Evolutionary conservation across 1,139 yeast species (phyloP).

Genomic region (Lodderomyces oxycetoniae): DNA sequence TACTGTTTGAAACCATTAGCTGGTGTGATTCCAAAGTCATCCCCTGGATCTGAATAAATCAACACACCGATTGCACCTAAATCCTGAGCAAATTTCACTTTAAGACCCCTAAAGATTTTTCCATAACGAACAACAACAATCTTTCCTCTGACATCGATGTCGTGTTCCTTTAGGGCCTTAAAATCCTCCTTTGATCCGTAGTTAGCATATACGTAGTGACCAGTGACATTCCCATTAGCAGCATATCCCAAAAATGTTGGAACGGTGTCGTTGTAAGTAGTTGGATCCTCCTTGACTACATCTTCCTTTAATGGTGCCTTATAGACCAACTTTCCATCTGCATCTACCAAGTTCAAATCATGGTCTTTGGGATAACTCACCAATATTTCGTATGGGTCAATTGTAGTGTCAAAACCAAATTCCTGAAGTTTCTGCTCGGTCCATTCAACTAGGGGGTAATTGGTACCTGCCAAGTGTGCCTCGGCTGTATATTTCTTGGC

Average conservation of each 20-base stretch:
- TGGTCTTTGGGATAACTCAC: slow-evolving; percentile 49
- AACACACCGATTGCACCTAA: slow-evolving; percentile 43
- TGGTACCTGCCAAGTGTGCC: slow-evolving; percentile 73
- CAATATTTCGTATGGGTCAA: slow-evolving; percentile 57
- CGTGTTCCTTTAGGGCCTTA: slow-evolving; percentile 25
- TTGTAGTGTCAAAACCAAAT: slow-evolving; percentile 49
- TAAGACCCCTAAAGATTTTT: slow-evolving; percentile 39
- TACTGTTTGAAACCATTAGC: slow-evolving; percentile 41
- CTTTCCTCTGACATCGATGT: slow-evolving; percentile 38
- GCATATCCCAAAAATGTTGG: slow-evolving; percentile 46
- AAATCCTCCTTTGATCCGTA: slow-evolving; percentile 40
- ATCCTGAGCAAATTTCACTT: slow-evolving; percentile 48
- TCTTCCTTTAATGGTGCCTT: slow-evolving; percentile 71
- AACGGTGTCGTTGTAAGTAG: slow-evolving; percentile 47
- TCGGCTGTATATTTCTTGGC: slow-evolving; percentile 50
- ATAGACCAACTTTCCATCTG: slow-evolving; percentile 36
- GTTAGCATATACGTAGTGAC: slow-evolving; percentile 40
- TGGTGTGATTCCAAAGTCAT: slow-evolving; percentile 39
- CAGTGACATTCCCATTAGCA: slow-evolving; percentile 47
- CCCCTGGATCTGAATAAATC: slow-evolving; percentile 43
- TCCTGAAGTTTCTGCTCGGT: slow-evolving; percentile 58
- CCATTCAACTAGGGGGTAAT: slow-evolving; percentile 59
- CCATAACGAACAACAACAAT: slow-evolving; percentile 43
- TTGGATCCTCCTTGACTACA: slow-evolving; percentile 62
- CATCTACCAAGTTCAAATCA: slow-evolving; percentile 37